Percentiles rank a stretch among this genome's conserved stretches.
Evolutionary conservation across 768 basidiomycete genomes (phyloP).

Genomic region (Suillus discolor): DNA sequence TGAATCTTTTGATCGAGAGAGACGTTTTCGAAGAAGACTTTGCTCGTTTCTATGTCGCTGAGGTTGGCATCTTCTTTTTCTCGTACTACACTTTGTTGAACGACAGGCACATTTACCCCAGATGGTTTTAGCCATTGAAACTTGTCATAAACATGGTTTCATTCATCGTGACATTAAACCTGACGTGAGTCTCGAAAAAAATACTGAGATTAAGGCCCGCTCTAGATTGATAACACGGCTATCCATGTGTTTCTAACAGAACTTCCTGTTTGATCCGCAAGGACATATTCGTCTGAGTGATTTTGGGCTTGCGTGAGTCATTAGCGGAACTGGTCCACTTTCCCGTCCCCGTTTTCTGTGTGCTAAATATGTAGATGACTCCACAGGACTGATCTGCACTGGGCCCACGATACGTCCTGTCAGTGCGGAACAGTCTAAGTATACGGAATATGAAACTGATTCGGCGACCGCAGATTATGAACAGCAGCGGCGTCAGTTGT

Average conservation of each 20-base stretch:
- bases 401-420: conserved; percentile 97
- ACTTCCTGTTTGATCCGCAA: conserved; percentile 92
- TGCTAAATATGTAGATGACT: conserved; percentile 24
- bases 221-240: conserved; percentile 25
- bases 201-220: conserved; percentile 31
- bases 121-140: conserved; percentile 95
- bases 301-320: conserved; percentile 90
- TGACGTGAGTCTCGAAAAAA: conserved; percentile 56
- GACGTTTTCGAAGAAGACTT: conserved; percentile 92
- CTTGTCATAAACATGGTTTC: conserved; percentile 92
- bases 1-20: conserved; percentile 92
- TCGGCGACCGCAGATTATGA: conserved; percentile 72
- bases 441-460: conserved; percentile 18
- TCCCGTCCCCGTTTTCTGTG: conserved; percentile 9
- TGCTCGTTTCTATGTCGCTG: conserved; percentile 92
- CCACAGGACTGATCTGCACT: conserved; percentile 85
- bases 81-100: conserved; percentile 23
- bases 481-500: conserved; percentile 83
- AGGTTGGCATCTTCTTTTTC: conserved; percentile 51
- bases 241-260: conserved; percentile 49
- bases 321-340: conserved; percentile 24
- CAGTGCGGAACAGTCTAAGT: conserved; percentile 21
- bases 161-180: conserved; percentile 99
- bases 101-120: conserved; percentile 37
- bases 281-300: conserved; percentile 96